Evolutionary conservation across 208 protist species (phyloP).

Genomic region (Leptomonas pyrrhocoris): DNA sequence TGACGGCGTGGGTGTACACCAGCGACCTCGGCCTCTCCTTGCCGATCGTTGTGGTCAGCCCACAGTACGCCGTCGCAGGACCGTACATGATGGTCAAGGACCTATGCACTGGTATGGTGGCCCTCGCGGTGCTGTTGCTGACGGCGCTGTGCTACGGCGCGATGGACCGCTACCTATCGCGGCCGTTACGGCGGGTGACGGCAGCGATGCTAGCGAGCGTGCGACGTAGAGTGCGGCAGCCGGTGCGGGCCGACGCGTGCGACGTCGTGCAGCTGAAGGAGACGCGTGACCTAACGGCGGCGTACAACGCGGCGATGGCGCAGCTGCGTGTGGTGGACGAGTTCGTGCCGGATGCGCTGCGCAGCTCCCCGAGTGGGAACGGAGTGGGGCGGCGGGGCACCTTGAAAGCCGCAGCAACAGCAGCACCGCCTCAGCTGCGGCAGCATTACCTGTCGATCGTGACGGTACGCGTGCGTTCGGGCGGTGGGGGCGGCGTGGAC

Average conservation of each 20-base stretch:
- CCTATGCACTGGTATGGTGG: constrained; percentile 1
- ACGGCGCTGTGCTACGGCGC: constrained; percentile 1
- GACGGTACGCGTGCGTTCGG: constrained; percentile 13
- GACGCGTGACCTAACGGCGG: constrained; percentile 8
- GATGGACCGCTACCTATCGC: constrained; percentile 8
- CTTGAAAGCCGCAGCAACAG: background rate
- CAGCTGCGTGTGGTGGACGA: constrained; percentile 29
- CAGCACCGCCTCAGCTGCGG: background rate
- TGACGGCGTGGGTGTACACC: constrained; percentile 16
- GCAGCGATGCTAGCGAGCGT: constrained; percentile 10
- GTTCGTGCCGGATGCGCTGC: constrained; percentile 20
- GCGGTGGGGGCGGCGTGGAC: constrained; percentile 1
- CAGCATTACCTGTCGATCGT: constrained; percentile 12
- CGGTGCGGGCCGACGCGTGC: constrained; percentile 7
- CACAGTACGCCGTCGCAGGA: background rate
- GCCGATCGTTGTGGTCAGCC: constrained; percentile 15
- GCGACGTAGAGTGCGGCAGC: constrained; percentile 11
- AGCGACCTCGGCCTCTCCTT: background rate
- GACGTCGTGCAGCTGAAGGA: constrained; percentile 15
- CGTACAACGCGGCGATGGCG: constrained; percentile 25
- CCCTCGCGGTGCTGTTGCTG: constrained; percentile 1
- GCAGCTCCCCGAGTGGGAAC: background rate
- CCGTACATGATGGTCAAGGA: background rate
- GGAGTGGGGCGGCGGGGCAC: background rate
- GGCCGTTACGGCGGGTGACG: constrained; percentile 15